phyloP scores from a whole-genome alignment of 495 filamentous ascomycete genomes.

The Xanthoparmelia taractica region DNA sequence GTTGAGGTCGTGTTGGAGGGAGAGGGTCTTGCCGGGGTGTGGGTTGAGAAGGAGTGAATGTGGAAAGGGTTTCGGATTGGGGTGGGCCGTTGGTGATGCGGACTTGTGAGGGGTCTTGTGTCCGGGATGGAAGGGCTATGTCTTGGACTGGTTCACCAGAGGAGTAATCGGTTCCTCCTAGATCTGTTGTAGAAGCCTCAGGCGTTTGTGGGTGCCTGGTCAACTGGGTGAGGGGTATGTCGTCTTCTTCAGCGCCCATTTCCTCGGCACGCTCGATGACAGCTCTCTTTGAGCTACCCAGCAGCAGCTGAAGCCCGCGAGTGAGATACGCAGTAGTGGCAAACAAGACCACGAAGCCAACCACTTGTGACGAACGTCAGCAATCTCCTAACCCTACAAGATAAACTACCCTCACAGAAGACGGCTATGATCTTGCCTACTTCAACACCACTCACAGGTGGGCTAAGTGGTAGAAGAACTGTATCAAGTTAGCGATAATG shows the following conservation, averaged over 20 bases:
- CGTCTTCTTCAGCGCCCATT: constrained; percentile 35
- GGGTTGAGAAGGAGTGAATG: constrained; percentile 5
- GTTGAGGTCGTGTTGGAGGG: constrained; percentile 36
- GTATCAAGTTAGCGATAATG: background rate
- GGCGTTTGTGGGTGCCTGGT: constrained; percentile 7
- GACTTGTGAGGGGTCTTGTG: constrained; percentile 34
- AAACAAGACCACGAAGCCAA: constrained; percentile 44
- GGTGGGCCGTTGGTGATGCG: constrained; percentile 37
- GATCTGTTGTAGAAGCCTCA: constrained; percentile 6
- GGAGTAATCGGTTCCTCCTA: constrained; percentile 1
- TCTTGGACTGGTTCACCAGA: constrained; percentile 6
- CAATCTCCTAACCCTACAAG: background rate
- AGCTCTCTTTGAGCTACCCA: constrained; percentile 42
- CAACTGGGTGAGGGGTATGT: constrained; percentile 28
- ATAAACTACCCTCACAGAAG: constrained; percentile 35
- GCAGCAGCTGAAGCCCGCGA: constrained; percentile 40
- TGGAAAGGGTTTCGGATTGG: constrained; percentile 16
- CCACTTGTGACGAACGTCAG: constrained; percentile 30
- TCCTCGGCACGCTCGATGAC: constrained; percentile 44
- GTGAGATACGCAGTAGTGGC: constrained; percentile 42
- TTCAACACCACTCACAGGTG: constrained; percentile 42
- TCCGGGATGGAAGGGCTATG: constrained; percentile 25
- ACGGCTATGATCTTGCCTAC: constrained; percentile 48
- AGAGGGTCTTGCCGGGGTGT: constrained; percentile 31
- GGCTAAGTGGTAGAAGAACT: constrained; percentile 45